A percentile compares a stretch with the other conserved stretches of the same genome.
Conservation (phyloP, 2,329 filamentous ascomycete genomes). For the Colletotrichum magnum region DNA sequence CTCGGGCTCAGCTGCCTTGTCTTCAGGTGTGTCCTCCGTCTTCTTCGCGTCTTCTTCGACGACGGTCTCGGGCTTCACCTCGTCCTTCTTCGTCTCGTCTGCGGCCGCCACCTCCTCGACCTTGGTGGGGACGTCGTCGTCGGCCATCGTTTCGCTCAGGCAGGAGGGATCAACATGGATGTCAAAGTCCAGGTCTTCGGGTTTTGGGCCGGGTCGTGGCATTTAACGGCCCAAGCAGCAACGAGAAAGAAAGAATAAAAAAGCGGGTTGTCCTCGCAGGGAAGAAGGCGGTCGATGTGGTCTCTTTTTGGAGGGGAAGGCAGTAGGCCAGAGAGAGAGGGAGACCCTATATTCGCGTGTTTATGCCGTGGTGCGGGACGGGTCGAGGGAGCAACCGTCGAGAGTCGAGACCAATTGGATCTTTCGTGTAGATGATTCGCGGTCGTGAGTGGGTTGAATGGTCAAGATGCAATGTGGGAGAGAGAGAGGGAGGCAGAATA, state of each 20-base stretch:
- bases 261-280: conserved; percentile 28
- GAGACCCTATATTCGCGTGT: conserved; percentile 24
- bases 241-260: conserved; percentile 6
- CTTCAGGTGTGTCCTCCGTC: not conserved
- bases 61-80: not conserved
- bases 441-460: not conserved
- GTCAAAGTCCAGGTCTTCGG: conserved; percentile 59
- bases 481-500: not conserved
- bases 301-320: conserved; percentile 7
- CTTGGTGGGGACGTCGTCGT: conserved; percentile 43
- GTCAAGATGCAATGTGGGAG: not conserved
- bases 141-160: conserved; percentile 46
- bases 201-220: conserved; percentile 39
- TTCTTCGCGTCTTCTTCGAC: not conserved
- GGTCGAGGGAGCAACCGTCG: conserved; percentile 36
- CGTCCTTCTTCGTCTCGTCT: conserved; percentile 33
- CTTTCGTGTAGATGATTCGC: not conserved
- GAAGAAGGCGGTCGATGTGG: conserved; percentile 4
- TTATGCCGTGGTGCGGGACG: conserved; percentile 36
- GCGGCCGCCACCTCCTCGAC: conserved; percentile 41
- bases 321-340: not conserved
- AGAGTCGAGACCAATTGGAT: not conserved
- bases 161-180: conserved; percentile 65
- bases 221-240: conserved; percentile 19
- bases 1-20: not conserved